These are phyloP conservation scores for Paraphoma chrysanthemicola DNA, from an alignment of 2,329 filamentous ascomycete genomes.

Conservation along the genomic window DNA sequence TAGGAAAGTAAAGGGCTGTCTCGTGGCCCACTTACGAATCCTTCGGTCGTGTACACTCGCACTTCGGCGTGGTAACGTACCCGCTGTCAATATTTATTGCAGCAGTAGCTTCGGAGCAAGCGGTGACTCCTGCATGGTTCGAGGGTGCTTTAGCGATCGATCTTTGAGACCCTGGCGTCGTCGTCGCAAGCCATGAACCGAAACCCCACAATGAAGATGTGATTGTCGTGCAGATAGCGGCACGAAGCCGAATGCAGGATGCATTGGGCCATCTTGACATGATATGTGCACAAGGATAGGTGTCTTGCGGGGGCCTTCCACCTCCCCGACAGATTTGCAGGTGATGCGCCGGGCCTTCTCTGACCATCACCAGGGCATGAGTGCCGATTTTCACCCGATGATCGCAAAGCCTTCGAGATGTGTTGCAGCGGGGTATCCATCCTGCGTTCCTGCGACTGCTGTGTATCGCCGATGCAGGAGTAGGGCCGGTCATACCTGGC, in stretches of 20 bases:
- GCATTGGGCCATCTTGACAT: conserved; percentile 3
- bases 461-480: conserved; percentile 1
- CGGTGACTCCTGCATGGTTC: conserved; percentile 19
- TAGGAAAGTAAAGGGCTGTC: background rate
- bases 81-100: conserved; percentile 23
- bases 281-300: background rate
- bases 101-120: conserved; percentile 31
- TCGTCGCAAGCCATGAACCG: conserved; percentile 7
- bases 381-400: conserved; percentile 23
- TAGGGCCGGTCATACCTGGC: background rate
- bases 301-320: conserved; percentile 6
- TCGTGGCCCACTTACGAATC: conserved; percentile 1
- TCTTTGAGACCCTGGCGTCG: conserved; percentile 1
- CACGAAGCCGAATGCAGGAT: background rate
- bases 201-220: conserved; percentile 7
- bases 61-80: conserved; percentile 4
- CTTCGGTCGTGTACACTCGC: background rate
- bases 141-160: conserved; percentile 6
- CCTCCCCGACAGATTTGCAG: background rate
- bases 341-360: conserved; percentile 11
- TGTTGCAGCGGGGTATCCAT: conserved; percentile 14
- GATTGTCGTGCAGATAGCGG: conserved; percentile 18
- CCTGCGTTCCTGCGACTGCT: background rate
- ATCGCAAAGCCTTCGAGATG: conserved; percentile 21
- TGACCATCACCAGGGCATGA: conserved; percentile 10